Conservation (phyloP, 495 filamentous ascomycete species). For the Trichoderma orchidacearum region DNA sequence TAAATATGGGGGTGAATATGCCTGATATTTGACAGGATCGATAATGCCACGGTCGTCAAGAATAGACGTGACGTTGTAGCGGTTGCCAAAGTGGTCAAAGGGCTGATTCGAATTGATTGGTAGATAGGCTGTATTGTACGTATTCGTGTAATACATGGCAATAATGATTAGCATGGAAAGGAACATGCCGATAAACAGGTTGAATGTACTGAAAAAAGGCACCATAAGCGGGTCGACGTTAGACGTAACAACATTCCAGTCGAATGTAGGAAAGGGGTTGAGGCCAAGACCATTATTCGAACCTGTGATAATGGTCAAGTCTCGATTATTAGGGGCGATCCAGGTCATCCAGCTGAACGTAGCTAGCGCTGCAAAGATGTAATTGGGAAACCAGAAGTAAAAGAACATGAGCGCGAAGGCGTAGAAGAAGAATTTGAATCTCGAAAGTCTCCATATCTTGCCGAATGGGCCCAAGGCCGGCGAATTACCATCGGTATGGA, state of each 20-base stretch:
- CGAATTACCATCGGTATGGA: slow-evolving; percentile 20
- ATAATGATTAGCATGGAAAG: slow-evolving; percentile 16
- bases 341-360: slow-evolving; percentile 29
- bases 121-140: slow-evolving; percentile 22
- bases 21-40: slow-evolving; percentile 18
- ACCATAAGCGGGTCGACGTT: slow-evolving; percentile 25
- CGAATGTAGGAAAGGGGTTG: slow-evolving; percentile 26
- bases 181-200: slow-evolving; percentile 19
- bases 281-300: slow-evolving; percentile 19
- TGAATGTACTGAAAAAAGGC: slow-evolving; percentile 29
- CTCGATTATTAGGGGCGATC: slow-evolving; percentile 23
- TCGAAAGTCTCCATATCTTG: slow-evolving; percentile 16
- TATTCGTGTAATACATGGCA: slow-evolving; percentile 23
- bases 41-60: slow-evolving; percentile 24
- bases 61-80: slow-evolving; percentile 22
- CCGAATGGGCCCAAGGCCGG: slow-evolving; percentile 19
- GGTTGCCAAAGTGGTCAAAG: slow-evolving; percentile 22
- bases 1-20: slow-evolving; percentile 25
- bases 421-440: slow-evolving; percentile 20
- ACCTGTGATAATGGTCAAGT: slow-evolving; percentile 17
- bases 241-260: slow-evolving; percentile 26
- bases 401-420: slow-evolving; percentile 23
- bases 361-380: slow-evolving; percentile 21
- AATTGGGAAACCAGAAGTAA: slow-evolving; percentile 33
- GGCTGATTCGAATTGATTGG: slow-evolving; percentile 25